These are phyloP conservation scores for Epichloe bromicola DNA, from an alignment of 2,329 filamentous ascomycete genomes.

Conservation along the genomic window DNA sequence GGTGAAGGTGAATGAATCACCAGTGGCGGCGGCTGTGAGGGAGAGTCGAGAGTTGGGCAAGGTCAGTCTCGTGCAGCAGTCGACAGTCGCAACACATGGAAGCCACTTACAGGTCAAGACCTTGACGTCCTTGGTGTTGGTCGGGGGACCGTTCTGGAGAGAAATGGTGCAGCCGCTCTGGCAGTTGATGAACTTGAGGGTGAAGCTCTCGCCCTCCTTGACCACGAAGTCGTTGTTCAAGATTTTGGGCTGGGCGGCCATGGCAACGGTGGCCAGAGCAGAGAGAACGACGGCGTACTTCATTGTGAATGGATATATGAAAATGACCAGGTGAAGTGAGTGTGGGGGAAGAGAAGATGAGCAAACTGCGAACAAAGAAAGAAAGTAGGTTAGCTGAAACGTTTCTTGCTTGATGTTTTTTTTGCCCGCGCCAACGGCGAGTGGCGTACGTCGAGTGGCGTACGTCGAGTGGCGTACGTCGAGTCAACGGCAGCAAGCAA, in stretches of 20 bases:
- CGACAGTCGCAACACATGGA: not conserved
- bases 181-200: constrained; percentile 20
- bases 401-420: not conserved
- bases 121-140: constrained; percentile 18
- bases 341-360: not conserved
- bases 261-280: constrained; percentile 16
- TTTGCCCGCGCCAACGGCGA: too few species aligned
- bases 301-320: constrained; percentile 16
- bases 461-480: too few species aligned
- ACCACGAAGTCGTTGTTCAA: constrained; percentile 19
- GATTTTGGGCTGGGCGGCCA: constrained; percentile 18
- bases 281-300: constrained; percentile 21
- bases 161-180: constrained; percentile 21
- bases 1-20: constrained; percentile 16
- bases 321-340: not conserved
- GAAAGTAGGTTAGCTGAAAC: not conserved
- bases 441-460: not conserved
- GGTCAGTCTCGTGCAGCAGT: not conserved
- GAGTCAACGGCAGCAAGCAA: not conserved
- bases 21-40: constrained; percentile 10
- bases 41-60: not conserved
- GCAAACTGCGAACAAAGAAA: not conserved
- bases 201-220: constrained; percentile 18
- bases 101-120: constrained; percentile 18
- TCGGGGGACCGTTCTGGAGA: constrained; percentile 18